Evolutionary conservation across 2,329 filamentous ascomycete species (phyloP), one percentile per base, ranked within the genome.

Genomic region (Pestalotiopsis sp.): DNA sequence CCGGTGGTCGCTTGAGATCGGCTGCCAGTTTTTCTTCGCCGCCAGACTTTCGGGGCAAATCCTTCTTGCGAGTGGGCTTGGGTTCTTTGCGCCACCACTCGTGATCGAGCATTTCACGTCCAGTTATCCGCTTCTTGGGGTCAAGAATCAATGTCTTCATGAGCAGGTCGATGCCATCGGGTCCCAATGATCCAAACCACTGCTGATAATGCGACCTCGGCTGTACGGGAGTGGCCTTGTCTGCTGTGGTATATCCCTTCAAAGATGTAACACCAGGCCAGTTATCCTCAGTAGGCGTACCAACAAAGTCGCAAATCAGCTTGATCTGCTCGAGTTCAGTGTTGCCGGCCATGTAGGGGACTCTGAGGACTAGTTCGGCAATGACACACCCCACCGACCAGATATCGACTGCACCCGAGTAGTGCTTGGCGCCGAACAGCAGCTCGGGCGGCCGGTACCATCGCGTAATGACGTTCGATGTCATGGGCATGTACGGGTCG

Each of bases 361-460:
- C 89, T 66, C 96, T 90, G 69, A 95, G 85, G 68, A 97, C 85
- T 65, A 99, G 88, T 81, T 99, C 96, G 38, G 95, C 95, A 74
- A 99, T 96, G 12, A 99, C 94, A 77, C 93, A 90, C 63, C 94
- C 96, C 68, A 97, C 92, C 62, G 92, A 95, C 95, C 96, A 99
- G 69, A 99, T 86, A 78, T 99, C 96, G 23, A 98, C 96, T 6
- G 92, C 93, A 27, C 94, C 94, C 58, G 91, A 91, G 83, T 99
- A 99, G 82, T 96, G 93, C 68, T 90, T 88, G 2, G 94, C 94
- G 69, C 95, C 94, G 77, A 95, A 98, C 72, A 98, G 90, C 25
- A 99, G 88, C 84, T 99, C 96, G 0, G 95, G 95, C 0, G 96
- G 95, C 1, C 95, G 89, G 83, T 98, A 99, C 94, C 96, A 99